Percentiles rank a stretch among this genome's conserved stretches.
phyloP scores from a whole-genome alignment of 768 basidiomycete species.

The Trametes cingulata region DNA sequence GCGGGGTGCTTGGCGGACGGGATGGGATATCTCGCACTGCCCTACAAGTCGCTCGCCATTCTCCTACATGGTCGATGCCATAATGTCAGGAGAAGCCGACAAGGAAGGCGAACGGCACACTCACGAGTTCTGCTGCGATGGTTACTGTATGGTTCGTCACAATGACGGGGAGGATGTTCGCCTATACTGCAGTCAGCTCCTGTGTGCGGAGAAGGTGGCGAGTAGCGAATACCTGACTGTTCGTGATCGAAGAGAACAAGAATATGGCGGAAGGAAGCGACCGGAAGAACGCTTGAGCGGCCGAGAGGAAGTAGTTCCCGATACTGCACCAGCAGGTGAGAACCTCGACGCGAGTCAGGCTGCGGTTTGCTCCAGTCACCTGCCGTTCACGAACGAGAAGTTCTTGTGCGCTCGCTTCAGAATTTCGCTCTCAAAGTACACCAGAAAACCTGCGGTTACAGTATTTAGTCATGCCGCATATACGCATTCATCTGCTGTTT shows the following conservation, averaged over 20 bases:
- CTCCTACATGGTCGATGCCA: slow-evolving; percentile 44
- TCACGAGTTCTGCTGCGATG: slow-evolving; percentile 83
- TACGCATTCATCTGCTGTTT: neutral
- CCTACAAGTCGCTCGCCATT: slow-evolving; percentile 62
- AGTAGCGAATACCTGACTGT: slow-evolving; percentile 59
- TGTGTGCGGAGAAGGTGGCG: neutral
- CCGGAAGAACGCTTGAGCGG: slow-evolving; percentile 86
- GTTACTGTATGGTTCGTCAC: slow-evolving; percentile 96
- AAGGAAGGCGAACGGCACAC: slow-evolving; percentile 23
- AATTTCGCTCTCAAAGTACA: slow-evolving; percentile 87
- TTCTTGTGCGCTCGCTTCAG: slow-evolving; percentile 90
- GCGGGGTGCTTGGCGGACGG: slow-evolving; percentile 18
- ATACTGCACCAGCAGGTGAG: slow-evolving; percentile 47
- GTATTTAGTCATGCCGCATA: neutral
- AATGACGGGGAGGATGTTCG: slow-evolving; percentile 86
- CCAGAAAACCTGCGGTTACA: slow-evolving; percentile 73
- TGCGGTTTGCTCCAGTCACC: slow-evolving; percentile 41
- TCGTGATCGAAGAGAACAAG: slow-evolving; percentile 30
- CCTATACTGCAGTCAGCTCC: slow-evolving; percentile 37
- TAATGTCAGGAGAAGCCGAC: no score
- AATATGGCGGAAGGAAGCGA: slow-evolving; percentile 63
- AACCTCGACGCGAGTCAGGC: no score
- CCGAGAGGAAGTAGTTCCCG: slow-evolving; percentile 90
- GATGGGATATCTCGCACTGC: slow-evolving; percentile 19
- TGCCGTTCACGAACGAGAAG: slow-evolving; percentile 92